Conservation (phyloP, 2,329 filamentous ascomycete species). For the Chaetomium olivaceum region DNA sequence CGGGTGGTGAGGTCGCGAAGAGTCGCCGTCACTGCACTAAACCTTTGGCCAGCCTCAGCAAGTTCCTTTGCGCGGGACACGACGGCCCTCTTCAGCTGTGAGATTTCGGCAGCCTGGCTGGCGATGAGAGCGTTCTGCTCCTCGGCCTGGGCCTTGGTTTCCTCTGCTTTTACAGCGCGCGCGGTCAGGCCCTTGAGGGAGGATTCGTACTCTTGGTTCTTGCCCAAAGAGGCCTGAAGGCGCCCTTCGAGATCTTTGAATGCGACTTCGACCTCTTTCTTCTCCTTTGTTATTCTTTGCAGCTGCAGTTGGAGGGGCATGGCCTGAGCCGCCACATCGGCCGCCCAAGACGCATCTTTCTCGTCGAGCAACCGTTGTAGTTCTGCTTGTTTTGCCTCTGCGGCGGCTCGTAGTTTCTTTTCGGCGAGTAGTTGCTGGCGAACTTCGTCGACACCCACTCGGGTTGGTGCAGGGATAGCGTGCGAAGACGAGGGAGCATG, state of each 20-base stretch:
- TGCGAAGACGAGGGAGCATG: not conserved
- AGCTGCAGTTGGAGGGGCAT: slow-evolving; percentile 10
- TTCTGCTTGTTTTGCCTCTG: not conserved
- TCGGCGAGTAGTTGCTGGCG: slow-evolving; percentile 5
- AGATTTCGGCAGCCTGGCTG: not conserved
- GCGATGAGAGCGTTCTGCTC: not conserved
- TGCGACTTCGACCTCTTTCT: not conserved
- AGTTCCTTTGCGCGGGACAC: slow-evolving; percentile 2
- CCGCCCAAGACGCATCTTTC: not conserved
- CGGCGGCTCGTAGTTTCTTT: not conserved
- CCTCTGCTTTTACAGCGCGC: not conserved
- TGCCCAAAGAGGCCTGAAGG: not conserved
- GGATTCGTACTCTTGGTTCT: not conserved
- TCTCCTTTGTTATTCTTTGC: not conserved
- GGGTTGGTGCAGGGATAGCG: not conserved
- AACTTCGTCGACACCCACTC: not conserved
- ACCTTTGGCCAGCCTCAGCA: not conserved
- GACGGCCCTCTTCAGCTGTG: not conserved
- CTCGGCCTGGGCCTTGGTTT: not conserved
- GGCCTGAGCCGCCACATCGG: not conserved
- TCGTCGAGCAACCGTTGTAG: not conserved
- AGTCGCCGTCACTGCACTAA: not conserved
- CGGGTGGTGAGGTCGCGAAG: not conserved
- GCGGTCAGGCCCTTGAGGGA: not conserved
- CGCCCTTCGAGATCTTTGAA: not conserved